These are phyloP conservation scores for Colletotrichum liriopes DNA, from an alignment of 2,329 filamentous ascomycete species.

Conservation along the genomic window DNA sequence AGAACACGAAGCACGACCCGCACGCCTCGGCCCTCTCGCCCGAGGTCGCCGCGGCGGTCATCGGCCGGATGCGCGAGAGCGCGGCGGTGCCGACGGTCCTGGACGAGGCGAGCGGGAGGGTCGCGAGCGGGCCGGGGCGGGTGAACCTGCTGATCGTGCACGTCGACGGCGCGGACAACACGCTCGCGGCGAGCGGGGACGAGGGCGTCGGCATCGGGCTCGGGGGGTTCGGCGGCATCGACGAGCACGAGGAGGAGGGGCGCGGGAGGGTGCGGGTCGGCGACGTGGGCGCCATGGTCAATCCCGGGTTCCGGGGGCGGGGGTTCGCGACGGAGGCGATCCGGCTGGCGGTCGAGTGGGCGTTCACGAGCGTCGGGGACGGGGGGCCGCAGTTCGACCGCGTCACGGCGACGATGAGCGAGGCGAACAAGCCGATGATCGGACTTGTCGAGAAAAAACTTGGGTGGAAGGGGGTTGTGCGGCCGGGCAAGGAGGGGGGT, in stretches of 20 bases:
- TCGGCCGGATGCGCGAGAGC: constrained; percentile 46
- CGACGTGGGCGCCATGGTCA: constrained; percentile 50
- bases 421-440: constrained; percentile 47
- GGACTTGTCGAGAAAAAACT: constrained; percentile 46
- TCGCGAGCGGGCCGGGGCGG: constrained; percentile 46
- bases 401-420: constrained; percentile 47
- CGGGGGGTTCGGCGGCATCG: constrained; percentile 50
- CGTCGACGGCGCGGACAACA: constrained; percentile 4
- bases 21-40: constrained; percentile 41
- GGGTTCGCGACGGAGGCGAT: constrained; percentile 49
- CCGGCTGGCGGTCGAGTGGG: constrained; percentile 48
- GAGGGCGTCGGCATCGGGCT: constrained; percentile 47
- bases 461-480: constrained; percentile 44
- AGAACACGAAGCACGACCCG: constrained; percentile 43
- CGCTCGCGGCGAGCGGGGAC: neutral
- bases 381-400: constrained; percentile 50
- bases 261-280: constrained; percentile 45
- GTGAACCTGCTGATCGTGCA: constrained; percentile 48
- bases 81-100: constrained; percentile 47
- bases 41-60: constrained; percentile 40
- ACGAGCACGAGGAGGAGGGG: constrained; percentile 44
- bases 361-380: constrained; percentile 43
- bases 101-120: constrained; percentile 25
- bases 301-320: constrained; percentile 44
- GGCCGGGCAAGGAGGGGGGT: constrained; percentile 39